These are phyloP conservation scores for Licmophora abbreviata DNA, from an alignment of 108 stramenopile species.

Conservation along the genomic window DNA sequence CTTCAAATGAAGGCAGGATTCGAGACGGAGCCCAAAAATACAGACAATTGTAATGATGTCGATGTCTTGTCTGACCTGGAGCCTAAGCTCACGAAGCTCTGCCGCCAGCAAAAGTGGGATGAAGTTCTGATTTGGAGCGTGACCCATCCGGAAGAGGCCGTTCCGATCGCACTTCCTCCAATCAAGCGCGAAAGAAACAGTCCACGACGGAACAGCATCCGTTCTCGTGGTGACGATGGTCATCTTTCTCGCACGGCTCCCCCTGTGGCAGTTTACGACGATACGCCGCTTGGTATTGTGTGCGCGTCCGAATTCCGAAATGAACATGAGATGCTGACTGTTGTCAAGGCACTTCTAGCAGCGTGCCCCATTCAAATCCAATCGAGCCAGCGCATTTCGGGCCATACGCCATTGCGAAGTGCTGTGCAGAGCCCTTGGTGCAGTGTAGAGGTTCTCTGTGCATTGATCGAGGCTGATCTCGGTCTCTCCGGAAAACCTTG, in stretches of 20 bases:
- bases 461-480: slow-evolving; percentile 7
- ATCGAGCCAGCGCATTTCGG: slow-evolving; percentile 12
- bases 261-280: slow-evolving; percentile 2
- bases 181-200: neutral
- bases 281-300: slow-evolving; percentile 24
- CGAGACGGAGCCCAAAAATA: too few relatives aligned
- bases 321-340: neutral
- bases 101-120: slow-evolving; percentile 14
- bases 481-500: neutral
- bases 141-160: slow-evolving; percentile 17
- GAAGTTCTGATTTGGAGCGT: slow-evolving; percentile 10
- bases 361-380: slow-evolving; percentile 17
- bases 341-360: slow-evolving; percentile 13
- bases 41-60: too few relatives aligned
- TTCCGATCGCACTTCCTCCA: slow-evolving; percentile 1
- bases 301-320: slow-evolving; percentile 13
- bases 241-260: neutral
- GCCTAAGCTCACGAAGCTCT: slow-evolving; percentile 7
- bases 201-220: too few relatives aligned
- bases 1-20: too few relatives aligned
- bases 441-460: slow-evolving; percentile 2
- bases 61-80: neutral
- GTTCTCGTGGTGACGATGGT: neutral
- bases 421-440: slow-evolving; percentile 16
- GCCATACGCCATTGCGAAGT: slow-evolving; percentile 24